A percentile compares a stretch with the other conserved stretches of the same genome.
Evolutionary conservation across 164 flowering plant genomes (phyloP).

Genomic region (Annona squamosa): DNA sequence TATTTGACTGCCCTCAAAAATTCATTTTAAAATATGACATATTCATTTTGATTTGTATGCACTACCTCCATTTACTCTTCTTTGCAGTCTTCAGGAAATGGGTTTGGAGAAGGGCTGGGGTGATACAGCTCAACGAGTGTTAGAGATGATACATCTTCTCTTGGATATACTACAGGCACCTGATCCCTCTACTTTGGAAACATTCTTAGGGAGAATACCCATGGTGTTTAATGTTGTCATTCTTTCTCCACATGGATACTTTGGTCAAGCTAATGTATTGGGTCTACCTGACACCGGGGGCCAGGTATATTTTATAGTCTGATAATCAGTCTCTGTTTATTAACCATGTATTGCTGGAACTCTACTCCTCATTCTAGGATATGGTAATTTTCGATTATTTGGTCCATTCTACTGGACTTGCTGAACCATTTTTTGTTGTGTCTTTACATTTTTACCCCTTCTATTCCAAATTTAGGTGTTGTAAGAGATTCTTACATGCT

Average conservation of each 20-base stretch:
- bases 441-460: background rate
- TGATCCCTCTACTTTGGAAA: conserved; percentile 77
- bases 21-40: background rate
- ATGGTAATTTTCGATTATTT: background rate
- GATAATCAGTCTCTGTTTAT: background rate
- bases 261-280: conserved; percentile 94
- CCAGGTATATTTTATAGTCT: conserved; percentile 43
- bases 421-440: background rate
- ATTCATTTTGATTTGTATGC: background rate
- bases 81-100: conserved; percentile 75
- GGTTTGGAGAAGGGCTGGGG: conserved; percentile 99
- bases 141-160: conserved; percentile 78
- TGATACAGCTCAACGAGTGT: conserved; percentile 54
- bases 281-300: conserved; percentile 99
- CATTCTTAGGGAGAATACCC: conserved; percentile 83
- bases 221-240: conserved; percentile 97
- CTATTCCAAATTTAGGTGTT: background rate
- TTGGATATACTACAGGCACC: conserved; percentile 94
- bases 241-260: conserved; percentile 91
- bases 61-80: background rate
- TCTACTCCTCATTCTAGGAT: background rate
- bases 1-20: background rate
- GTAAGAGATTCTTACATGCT: background rate
- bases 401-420: background rate
- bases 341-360: background rate